These are phyloP conservation scores for Alternaria sp. DNA, from an alignment of 2,329 filamentous ascomycete species.

Conservation along the genomic window DNA sequence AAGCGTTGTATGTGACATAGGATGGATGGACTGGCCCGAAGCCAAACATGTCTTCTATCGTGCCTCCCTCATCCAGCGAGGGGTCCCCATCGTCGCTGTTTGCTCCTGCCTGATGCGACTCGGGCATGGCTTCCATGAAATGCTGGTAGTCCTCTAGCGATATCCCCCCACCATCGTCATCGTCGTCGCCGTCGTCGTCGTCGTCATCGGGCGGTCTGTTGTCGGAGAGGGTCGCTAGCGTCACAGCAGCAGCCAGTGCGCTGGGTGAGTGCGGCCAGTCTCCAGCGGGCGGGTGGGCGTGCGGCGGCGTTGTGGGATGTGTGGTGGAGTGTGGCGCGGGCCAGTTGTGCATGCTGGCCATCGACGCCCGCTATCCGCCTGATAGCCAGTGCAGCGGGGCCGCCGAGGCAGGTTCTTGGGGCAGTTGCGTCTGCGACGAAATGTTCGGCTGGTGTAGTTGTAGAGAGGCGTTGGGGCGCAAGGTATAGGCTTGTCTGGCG, in stretches of 20 bases:
- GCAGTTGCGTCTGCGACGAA: conserved; percentile 5
- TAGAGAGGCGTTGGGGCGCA: conserved; percentile 21
- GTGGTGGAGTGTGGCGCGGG: conserved; percentile 20
- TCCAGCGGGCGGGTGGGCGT: conserved; percentile 1
- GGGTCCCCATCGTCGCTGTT: background rate
- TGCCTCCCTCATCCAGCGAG: conserved; percentile 1
- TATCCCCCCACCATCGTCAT: conserved; percentile 36
- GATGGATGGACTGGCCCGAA: conserved; percentile 23
- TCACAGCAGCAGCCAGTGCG: conserved; percentile 32
- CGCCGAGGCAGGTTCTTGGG: conserved; percentile 8
- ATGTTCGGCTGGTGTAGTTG: background rate
- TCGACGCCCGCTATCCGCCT: conserved; percentile 25
- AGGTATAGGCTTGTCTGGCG: conserved; percentile 13
- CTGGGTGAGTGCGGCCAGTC: conserved; percentile 25
- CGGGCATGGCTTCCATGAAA: conserved; percentile 12
- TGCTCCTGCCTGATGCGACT: conserved; percentile 5
- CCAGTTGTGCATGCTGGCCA: conserved; percentile 33
- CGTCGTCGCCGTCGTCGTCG: conserved; percentile 8
- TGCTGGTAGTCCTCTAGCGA: conserved; percentile 27
- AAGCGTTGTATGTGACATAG: conserved; percentile 6
- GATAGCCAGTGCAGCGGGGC: conserved; percentile 17
- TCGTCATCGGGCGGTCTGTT: conserved; percentile 28
- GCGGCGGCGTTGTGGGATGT: conserved; percentile 15
- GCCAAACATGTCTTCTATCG: conserved; percentile 24
- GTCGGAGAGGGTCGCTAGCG: conserved; percentile 39